Evolutionary conservation across 2,329 filamentous ascomycete genomes (phyloP).

Genomic region (Stagonosporopsis rhizophila): DNA sequence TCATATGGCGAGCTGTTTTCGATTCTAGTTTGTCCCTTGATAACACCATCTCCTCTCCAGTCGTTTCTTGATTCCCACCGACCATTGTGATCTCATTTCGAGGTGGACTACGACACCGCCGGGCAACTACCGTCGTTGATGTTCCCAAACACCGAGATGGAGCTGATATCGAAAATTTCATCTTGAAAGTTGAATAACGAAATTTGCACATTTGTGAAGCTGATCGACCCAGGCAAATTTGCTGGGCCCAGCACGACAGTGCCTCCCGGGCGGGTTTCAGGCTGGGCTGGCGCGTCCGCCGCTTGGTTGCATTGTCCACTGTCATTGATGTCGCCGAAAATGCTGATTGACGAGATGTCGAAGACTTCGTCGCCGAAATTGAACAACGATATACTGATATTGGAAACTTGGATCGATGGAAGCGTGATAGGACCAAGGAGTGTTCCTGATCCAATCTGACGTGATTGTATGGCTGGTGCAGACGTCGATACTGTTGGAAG

Average conservation of each 20-base stretch:
- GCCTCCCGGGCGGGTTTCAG: not conserved
- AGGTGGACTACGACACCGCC: not conserved
- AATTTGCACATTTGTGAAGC: not conserved
- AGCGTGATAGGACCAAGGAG: not conserved
- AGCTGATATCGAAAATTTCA: not conserved
- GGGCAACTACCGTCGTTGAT: constrained; percentile 1
- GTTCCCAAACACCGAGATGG: not conserved
- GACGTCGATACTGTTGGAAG: not conserved
- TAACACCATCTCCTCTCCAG: not conserved
- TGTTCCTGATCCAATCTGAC: not conserved
- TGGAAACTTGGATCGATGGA: not conserved
- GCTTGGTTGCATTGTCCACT: not conserved
- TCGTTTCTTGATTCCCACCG: too few species aligned
- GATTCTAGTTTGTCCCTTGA: too few species aligned
- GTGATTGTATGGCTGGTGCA: not conserved
- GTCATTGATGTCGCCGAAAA: constrained; percentile 2
- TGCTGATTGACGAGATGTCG: constrained; percentile 1
- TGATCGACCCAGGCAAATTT: not conserved
- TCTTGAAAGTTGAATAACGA: not conserved
- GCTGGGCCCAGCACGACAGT: not conserved
- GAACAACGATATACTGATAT: constrained; percentile 1
- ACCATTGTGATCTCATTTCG: not conserved
- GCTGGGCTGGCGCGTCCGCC: not conserved
- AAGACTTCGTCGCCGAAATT: constrained; percentile 4
- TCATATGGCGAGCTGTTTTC: too few species aligned